Conservation (phyloP, 148 eudicot species). For the Camellia granthamiana region DNA sequence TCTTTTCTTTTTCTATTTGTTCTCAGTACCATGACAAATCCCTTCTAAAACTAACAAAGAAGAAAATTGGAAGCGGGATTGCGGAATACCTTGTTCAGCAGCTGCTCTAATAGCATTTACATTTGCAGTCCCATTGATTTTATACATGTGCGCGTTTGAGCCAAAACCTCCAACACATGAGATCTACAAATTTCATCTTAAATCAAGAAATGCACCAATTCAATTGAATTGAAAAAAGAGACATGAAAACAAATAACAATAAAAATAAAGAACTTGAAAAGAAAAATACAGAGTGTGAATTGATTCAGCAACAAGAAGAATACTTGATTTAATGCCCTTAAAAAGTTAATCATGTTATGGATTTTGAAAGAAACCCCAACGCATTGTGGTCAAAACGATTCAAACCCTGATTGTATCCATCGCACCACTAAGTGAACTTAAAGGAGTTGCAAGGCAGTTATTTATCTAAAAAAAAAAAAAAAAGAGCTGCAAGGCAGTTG, state of each 20-base stretch:
- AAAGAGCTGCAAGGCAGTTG: background rate
- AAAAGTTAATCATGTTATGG: background rate
- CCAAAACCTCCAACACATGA: conserved; percentile 99
- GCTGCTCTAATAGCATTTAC: conserved; percentile 94
- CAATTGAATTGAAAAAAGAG: background rate
- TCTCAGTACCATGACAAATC: background rate
- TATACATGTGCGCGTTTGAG: conserved; percentile 86
- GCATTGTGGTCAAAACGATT: background rate
- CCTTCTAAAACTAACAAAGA: background rate
- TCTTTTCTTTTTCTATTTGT: background rate
- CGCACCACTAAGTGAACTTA: background rate
- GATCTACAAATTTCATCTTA: conserved; percentile 45
- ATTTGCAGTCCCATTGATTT: conserved; percentile 94
- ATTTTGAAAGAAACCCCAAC: background rate
- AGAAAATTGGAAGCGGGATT: background rate
- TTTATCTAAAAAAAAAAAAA: too few species aligned
- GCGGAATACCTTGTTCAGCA: conserved; percentile 67
- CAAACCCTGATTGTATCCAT: background rate
- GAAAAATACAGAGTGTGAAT: background rate
- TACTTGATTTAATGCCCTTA: background rate
- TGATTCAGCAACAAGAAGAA: background rate
- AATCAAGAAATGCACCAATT: background rate
- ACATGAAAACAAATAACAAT: background rate
- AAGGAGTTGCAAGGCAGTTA: background rate
- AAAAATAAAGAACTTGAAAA: background rate